These are phyloP conservation scores for Calonectria pseudoturangicola DNA, from an alignment of 2,329 filamentous ascomycete species.

Conservation along the genomic window DNA sequence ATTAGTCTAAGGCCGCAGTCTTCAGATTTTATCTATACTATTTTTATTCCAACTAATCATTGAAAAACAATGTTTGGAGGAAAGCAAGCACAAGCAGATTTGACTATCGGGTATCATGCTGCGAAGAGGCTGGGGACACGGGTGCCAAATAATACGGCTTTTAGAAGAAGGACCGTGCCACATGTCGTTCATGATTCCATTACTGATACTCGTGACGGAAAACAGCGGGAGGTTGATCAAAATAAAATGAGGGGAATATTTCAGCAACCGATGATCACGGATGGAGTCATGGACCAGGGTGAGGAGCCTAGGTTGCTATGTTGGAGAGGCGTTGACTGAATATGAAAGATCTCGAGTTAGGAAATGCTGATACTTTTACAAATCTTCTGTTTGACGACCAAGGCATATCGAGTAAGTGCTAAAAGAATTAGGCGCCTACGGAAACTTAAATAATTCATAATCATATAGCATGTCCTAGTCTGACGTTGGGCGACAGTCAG, in stretches of 20 bases:
- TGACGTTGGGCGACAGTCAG: neutral
- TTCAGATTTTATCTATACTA: too few species aligned
- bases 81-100: neutral
- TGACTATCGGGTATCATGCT: neutral
- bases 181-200: neutral
- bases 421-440: neutral
- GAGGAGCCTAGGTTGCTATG: neutral
- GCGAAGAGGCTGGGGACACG: neutral
- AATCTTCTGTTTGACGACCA: neutral
- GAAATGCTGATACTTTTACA: neutral
- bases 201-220: neutral
- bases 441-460: neutral
- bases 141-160: neutral
- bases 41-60: too few species aligned
- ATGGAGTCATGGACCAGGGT: neutral
- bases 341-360: neutral
- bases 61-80: too few species aligned
- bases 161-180: neutral
- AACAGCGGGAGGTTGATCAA: neutral
- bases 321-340: neutral
- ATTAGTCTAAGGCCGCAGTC: too few species aligned
- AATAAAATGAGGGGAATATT: neutral
- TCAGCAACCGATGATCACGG: neutral
- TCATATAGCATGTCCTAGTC: neutral
- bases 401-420: neutral